Percentiles rank a stretch among this genome's conserved stretches.
These are phyloP conservation scores for Penicillium sclerotiorum DNA, from an alignment of 2,329 filamentous ascomycete species.

Conservation along the genomic window DNA sequence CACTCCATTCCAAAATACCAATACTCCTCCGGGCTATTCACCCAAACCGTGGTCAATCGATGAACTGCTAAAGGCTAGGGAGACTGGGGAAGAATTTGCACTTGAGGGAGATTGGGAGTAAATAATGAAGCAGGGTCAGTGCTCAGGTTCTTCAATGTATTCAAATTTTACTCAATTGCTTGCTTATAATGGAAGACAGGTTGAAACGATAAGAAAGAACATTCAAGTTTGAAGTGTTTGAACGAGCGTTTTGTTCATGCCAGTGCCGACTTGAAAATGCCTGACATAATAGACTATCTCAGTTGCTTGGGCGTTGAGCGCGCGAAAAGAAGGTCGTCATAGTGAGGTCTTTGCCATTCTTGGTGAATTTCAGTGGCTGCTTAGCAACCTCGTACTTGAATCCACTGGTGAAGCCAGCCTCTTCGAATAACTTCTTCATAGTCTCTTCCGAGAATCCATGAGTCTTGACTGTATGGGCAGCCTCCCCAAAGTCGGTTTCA, in stretches of 20 bases:
- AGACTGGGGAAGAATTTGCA: slow-evolving; percentile 10
- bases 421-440: slow-evolving; percentile 63
- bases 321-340: slow-evolving; percentile 38
- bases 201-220: too few relatives aligned
- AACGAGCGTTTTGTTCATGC: too few relatives aligned
- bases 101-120: slow-evolving; percentile 11
- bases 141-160: too few relatives aligned
- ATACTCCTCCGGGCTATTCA: slow-evolving; percentile 29
- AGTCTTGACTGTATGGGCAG: slow-evolving; percentile 61
- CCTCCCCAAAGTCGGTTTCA: slow-evolving; percentile 33
- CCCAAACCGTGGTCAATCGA: slow-evolving; percentile 35
- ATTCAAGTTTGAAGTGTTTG: too few relatives aligned
- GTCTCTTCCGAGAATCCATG: slow-evolving; percentile 66
- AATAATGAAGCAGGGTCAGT: too few relatives aligned
- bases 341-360: slow-evolving; percentile 24
- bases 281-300: too few relatives aligned
- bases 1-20: slow-evolving; percentile 33
- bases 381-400: slow-evolving; percentile 62
- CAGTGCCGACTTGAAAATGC: too few relatives aligned
- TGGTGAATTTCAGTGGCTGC: slow-evolving; percentile 51
- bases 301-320: too few relatives aligned
- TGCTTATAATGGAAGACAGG: too few relatives aligned
- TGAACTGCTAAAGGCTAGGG: slow-evolving; percentile 7
- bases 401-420: slow-evolving; percentile 61
- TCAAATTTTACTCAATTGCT: too few relatives aligned